These are phyloP conservation scores for Candida khao-thaluensis DNA, from an alignment of 805 yeast genomes.

Conservation along the genomic window DNA sequence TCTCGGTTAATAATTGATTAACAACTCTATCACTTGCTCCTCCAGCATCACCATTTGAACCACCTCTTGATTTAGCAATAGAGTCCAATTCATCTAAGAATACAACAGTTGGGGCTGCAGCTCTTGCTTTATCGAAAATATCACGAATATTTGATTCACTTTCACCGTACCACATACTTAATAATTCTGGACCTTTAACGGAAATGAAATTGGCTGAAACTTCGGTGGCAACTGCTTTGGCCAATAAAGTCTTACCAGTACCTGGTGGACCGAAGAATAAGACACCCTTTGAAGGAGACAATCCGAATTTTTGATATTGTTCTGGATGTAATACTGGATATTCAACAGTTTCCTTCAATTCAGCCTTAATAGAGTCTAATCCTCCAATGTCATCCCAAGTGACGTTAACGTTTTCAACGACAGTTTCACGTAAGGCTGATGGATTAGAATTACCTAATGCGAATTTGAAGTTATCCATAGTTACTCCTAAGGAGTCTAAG, in stretches of 20 bases:
- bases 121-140: constrained; percentile 96
- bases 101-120: constrained; percentile 99
- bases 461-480: constrained; percentile 98
- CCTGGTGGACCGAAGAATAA: constrained; percentile 99
- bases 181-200: constrained; percentile 94
- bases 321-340: constrained; percentile 99
- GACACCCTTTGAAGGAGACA: constrained; percentile 98
- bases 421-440: constrained; percentile 98
- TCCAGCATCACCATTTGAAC: constrained; percentile 85
- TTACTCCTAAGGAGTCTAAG: constrained; percentile 92
- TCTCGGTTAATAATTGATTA: constrained; percentile 91
- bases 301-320: constrained; percentile 96
- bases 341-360: constrained; percentile 97
- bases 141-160: constrained; percentile 97
- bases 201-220: constrained; percentile 97
- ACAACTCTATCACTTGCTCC: constrained; percentile 97
- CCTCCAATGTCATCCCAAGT: constrained; percentile 99
- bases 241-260: constrained; percentile 98
- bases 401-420: constrained; percentile 96
- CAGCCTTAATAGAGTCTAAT: constrained; percentile 91
- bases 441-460: constrained; percentile 98
- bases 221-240: constrained; percentile 99
- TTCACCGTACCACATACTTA: constrained; percentile 99
- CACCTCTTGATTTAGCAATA: constrained; percentile 96
- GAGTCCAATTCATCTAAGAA: constrained; percentile 98